phyloP scores from a whole-genome alignment of 345 rosid species.

The Sapria himalayana region DNA sequence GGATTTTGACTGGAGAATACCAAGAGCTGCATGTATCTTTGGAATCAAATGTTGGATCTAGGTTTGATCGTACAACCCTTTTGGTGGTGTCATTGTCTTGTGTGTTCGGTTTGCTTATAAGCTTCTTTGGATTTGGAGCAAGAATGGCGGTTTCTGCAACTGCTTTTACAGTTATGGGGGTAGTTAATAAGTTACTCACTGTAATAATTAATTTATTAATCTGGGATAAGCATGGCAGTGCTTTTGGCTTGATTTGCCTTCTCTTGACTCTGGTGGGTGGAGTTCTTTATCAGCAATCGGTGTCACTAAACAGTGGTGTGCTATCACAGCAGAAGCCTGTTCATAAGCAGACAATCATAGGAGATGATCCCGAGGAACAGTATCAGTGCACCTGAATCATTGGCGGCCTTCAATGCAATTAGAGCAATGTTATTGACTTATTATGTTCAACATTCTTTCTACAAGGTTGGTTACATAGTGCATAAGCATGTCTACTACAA shows the following conservation, averaged over 20 bases:
- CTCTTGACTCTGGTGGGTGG: constrained; percentile 75
- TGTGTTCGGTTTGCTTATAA: constrained; percentile 75
- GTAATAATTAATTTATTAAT: constrained; percentile 81
- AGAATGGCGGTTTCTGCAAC: constrained; percentile 89
- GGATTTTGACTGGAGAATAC: constrained; percentile 73
- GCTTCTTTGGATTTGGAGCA: constrained; percentile 92
- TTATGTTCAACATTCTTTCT: no score
- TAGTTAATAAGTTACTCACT: constrained; percentile 89
- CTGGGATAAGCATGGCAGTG: constrained; percentile 95
- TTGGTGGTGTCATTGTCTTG: constrained; percentile 62
- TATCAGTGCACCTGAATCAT: no score
- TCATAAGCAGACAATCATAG: constrained; percentile 16
- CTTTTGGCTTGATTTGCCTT: constrained; percentile 74
- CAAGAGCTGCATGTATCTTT: constrained; percentile 42
- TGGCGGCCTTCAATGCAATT: no score
- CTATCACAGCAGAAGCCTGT: constrained; percentile 17
- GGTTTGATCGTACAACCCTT: constrained; percentile 44
- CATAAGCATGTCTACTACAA: no score
- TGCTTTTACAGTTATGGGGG: constrained; percentile 92
- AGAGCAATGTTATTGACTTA: no score
- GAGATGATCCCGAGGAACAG: constrained; percentile 19
- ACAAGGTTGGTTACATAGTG: no score
- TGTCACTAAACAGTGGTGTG: constrained; percentile 21
- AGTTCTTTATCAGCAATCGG: constrained; percentile 88
- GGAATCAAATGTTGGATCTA: constrained; percentile 23